phyloP scores from a whole-genome alignment of 164 flowering plant species.

The Saururus chinensis region DNA sequence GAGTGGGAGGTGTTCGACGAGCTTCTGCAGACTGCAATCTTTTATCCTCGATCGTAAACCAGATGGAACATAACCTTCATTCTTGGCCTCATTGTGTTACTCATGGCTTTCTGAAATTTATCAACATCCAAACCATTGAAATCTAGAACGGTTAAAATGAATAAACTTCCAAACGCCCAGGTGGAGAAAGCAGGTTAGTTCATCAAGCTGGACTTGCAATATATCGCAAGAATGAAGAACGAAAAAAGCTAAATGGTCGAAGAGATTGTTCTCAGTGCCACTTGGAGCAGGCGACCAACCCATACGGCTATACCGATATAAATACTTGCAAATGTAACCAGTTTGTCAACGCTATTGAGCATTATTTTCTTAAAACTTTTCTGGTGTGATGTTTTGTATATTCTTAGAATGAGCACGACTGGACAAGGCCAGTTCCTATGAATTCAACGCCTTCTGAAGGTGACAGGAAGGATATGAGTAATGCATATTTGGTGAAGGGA shows the following conservation, averaged over 20 bases:
- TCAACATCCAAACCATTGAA: not conserved
- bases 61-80: constrained; percentile 30
- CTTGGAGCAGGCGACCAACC: not conserved
- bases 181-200: not conserved
- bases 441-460: not conserved
- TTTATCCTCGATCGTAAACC: constrained; percentile 63
- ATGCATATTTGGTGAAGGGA: not conserved
- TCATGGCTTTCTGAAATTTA: constrained; percentile 23
- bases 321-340: constrained; percentile 4
- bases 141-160: no score
- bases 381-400: not conserved
- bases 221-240: not conserved
- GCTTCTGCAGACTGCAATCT: not conserved
- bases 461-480: not conserved
- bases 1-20: no score
- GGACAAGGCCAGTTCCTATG: not conserved
- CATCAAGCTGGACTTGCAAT: not conserved
- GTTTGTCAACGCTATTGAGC: constrained; percentile 13
- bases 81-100: constrained; percentile 49
- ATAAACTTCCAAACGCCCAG: no score
- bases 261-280: constrained; percentile 6
- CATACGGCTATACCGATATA: constrained; percentile 3
- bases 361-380: not conserved
- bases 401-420: not conserved
- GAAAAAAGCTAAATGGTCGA: no score